Evolutionary conservation across 2,329 filamentous ascomycete genomes (phyloP).

Genomic region (Sporothrix schenckii): DNA sequence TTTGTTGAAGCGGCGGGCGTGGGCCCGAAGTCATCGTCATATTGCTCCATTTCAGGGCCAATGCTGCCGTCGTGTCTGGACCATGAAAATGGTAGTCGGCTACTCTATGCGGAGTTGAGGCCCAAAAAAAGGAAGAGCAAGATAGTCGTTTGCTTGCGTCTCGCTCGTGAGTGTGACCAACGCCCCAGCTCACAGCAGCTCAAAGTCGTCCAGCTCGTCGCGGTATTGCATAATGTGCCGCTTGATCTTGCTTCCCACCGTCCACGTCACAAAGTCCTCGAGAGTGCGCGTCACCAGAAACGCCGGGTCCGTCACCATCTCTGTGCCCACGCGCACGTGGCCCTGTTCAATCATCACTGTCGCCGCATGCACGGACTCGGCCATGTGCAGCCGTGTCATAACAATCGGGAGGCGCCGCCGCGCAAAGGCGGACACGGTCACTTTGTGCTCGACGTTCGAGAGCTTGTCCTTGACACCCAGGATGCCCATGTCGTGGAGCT

Average conservation of each 20-base stretch:
- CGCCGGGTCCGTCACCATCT: constrained; percentile 86
- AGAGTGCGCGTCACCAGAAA: constrained; percentile 86
- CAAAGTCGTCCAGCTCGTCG: constrained; percentile 94
- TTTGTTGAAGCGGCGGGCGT: not conserved
- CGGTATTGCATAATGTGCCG: constrained; percentile 92
- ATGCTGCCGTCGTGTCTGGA: not conserved
- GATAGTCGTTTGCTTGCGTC: not conserved
- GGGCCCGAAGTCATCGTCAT: no score
- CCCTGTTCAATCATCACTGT: constrained; percentile 91
- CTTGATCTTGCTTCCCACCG: constrained; percentile 96
- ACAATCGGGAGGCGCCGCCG: constrained; percentile 81
- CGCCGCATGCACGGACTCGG: constrained; percentile 82
- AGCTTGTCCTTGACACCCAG: constrained; percentile 75
- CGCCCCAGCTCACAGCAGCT: constrained; percentile 65
- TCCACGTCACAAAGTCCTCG: constrained; percentile 97
- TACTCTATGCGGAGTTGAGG: no score
- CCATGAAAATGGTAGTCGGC: no score
- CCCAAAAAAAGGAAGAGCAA: not conserved
- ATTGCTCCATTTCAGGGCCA: not conserved
- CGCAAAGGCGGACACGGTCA: constrained; percentile 88
- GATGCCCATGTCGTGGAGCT: constrained; percentile 91
- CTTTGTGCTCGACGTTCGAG: constrained; percentile 81
- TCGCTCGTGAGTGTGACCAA: not conserved
- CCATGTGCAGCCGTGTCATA: constrained; percentile 87
- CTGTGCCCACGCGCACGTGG: constrained; percentile 87